Evolutionary conservation across 257 asterid genomes (phyloP).

Genomic region (Gynochthodes officinalis): DNA sequence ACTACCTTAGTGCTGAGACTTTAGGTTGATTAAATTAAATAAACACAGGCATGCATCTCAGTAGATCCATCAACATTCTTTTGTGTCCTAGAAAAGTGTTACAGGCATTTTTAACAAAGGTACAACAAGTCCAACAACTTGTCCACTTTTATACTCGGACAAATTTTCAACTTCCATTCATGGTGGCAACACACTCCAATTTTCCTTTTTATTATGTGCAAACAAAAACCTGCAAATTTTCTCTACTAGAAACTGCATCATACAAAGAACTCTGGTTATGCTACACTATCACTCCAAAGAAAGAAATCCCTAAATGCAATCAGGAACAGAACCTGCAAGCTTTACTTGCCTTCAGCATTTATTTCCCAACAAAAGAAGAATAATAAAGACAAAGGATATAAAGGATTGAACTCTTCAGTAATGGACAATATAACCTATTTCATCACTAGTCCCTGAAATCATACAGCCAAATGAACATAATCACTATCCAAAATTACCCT

Average conservation of each 20-base stretch:
- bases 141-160: no score
- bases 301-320: not conserved
- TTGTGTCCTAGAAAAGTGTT: not conserved
- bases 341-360: not conserved
- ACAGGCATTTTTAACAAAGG: not conserved
- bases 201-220: no score
- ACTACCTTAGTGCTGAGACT: conserved; percentile 8
- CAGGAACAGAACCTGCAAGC: not conserved
- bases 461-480: not conserved
- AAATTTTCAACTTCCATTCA: not conserved
- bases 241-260: not conserved
- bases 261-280: not conserved
- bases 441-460: not conserved
- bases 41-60: not conserved
- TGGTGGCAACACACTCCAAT: not conserved
- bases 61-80: not conserved
- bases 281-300: not conserved
- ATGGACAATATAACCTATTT: not conserved
- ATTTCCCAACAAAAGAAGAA: not conserved
- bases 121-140: not conserved
- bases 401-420: not conserved
- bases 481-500: not conserved
- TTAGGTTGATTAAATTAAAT: not conserved
- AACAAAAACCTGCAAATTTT: not conserved
- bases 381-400: not conserved